A percentile compares a stretch with the other conserved stretches of the same genome.
Evolutionary conservation across 371 early-diverging fungal species (phyloP).

Genomic region (Lichtheimia ornata): DNA sequence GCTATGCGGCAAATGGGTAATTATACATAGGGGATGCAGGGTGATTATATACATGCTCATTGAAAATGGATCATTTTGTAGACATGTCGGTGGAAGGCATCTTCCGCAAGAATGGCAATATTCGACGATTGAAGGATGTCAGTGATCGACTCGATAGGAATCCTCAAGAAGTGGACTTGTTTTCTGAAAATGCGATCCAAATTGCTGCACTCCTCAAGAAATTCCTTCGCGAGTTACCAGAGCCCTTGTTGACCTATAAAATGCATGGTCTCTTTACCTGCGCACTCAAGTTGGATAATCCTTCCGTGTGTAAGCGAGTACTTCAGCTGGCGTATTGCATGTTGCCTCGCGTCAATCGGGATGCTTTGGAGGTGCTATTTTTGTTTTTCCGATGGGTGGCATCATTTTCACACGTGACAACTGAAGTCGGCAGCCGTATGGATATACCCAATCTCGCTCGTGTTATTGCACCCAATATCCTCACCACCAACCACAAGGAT

Average conservation of each 20-base stretch:
- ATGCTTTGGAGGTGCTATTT: conserved; percentile 85
- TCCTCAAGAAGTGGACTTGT: conserved; percentile 69
- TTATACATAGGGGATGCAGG: neutral
- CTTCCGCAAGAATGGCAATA: conserved; percentile 97
- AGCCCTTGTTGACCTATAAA: conserved; percentile 91
- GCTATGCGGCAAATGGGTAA: conserved; percentile 76
- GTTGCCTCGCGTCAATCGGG: conserved; percentile 88
- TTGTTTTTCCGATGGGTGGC: conserved; percentile 88
- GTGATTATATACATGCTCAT: neutral
- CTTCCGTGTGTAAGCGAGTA: conserved; percentile 57
- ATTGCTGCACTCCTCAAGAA: conserved; percentile 94
- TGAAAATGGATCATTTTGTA: conserved; percentile 13
- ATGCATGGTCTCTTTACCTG: conserved; percentile 82
- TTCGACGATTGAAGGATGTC: conserved; percentile 80
- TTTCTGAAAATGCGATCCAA: conserved; percentile 83
- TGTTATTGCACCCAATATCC: conserved; percentile 92
- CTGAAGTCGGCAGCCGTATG: conserved; percentile 89
- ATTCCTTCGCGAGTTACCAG: conserved; percentile 93
- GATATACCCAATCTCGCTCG: conserved; percentile 91
- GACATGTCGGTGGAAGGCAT: conserved; percentile 94
- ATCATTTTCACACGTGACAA: conserved; percentile 70
- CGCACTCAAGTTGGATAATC: conserved; percentile 60
- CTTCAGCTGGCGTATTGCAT: conserved; percentile 84
- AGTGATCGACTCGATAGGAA: conserved; percentile 80
- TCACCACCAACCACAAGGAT: conserved; percentile 83